phyloP scores from a whole-genome alignment of 768 basidiomycete genomes.

The Boletus sensibilis region DNA sequence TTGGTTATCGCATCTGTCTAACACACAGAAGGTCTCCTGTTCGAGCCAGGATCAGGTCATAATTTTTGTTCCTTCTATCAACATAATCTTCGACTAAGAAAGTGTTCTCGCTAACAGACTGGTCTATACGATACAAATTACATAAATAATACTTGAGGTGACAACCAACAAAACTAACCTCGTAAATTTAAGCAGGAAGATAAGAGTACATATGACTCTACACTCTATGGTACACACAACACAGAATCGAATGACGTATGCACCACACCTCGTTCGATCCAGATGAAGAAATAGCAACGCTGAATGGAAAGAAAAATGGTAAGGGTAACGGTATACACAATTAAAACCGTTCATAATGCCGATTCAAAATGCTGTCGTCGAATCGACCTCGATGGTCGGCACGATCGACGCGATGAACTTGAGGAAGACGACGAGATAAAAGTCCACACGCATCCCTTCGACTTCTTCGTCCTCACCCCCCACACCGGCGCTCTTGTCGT shows the following conservation, averaged over 20 bases:
- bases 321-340: slow-evolving; percentile 16
- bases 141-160: background rate
- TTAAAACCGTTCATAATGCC: slow-evolving; percentile 1
- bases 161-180: background rate
- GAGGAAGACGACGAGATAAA: slow-evolving; percentile 97
- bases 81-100: too few species aligned
- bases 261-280: slow-evolving; percentile 2
- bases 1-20: slow-evolving; percentile 83
- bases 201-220: slow-evolving; percentile 24
- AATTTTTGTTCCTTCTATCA: background rate
- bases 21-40: slow-evolving; percentile 75
- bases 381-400: slow-evolving; percentile 98
- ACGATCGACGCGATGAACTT: slow-evolving; percentile 99
- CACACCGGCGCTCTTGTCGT: slow-evolving; percentile 39
- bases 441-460: slow-evolving; percentile 95
- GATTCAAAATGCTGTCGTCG: slow-evolving; percentile 69
- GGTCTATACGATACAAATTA: too few species aligned
- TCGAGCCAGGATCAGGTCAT: slow-evolving; percentile 56
- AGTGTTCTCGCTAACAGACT: background rate
- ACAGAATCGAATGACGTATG: background rate
- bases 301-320: background rate
- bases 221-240: slow-evolving; percentile 22
- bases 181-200: slow-evolving; percentile 17
- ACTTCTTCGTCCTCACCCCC: slow-evolving; percentile 53
- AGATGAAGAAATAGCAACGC: background rate